Percentiles rank a stretch among this genome's conserved stretches.
Evolutionary conservation across 2,329 filamentous ascomycete genomes (phyloP).

Genomic region (Hypocreales sp.): DNA sequence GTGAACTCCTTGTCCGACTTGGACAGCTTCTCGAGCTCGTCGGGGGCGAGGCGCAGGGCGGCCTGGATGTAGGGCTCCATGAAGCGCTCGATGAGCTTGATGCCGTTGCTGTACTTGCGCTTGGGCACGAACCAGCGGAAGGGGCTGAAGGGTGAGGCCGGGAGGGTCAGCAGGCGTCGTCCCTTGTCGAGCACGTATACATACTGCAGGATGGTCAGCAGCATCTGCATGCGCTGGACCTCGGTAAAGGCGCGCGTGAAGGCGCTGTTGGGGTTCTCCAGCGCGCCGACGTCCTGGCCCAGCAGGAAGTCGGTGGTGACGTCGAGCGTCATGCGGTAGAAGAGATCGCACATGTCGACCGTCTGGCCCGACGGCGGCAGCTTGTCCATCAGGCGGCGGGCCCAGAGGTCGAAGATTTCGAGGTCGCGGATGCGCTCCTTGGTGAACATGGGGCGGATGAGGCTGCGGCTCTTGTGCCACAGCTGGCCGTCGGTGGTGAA

Average conservation of each 20-base stretch:
- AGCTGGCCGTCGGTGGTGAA: slow-evolving; percentile 64
- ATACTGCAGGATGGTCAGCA: slow-evolving; percentile 7
- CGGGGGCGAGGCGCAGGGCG: slow-evolving; percentile 49
- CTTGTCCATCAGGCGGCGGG: slow-evolving; percentile 4
- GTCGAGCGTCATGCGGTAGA: slow-evolving; percentile 74
- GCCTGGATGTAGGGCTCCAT: slow-evolving; percentile 65
- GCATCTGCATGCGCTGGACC: slow-evolving; percentile 54
- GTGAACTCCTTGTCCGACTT: slow-evolving; percentile 64
- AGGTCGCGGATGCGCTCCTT: slow-evolving; percentile 72
- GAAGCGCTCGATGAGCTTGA: slow-evolving; percentile 60
- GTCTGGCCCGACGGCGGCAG: slow-evolving; percentile 29
- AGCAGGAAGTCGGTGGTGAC: slow-evolving; percentile 76
- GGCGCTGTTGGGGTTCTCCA: slow-evolving; percentile 36
- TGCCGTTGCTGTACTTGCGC: slow-evolving; percentile 42
- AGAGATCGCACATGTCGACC: slow-evolving; percentile 58
- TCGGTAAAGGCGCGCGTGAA: slow-evolving; percentile 76
- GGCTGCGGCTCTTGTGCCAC: slow-evolving; percentile 65
- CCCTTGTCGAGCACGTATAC: not conserved
- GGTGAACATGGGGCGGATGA: slow-evolving; percentile 77
- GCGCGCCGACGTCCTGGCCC: slow-evolving; percentile 24
- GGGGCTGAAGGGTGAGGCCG: too few relatives aligned
- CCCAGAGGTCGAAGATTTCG: slow-evolving; percentile 50
- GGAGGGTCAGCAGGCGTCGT: too few relatives aligned
- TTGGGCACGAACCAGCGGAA: slow-evolving; percentile 49
- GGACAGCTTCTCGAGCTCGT: slow-evolving; percentile 52